phyloP scores from a whole-genome alignment of 2,329 filamentous ascomycete species.

The Alternaria burnsii region DNA sequence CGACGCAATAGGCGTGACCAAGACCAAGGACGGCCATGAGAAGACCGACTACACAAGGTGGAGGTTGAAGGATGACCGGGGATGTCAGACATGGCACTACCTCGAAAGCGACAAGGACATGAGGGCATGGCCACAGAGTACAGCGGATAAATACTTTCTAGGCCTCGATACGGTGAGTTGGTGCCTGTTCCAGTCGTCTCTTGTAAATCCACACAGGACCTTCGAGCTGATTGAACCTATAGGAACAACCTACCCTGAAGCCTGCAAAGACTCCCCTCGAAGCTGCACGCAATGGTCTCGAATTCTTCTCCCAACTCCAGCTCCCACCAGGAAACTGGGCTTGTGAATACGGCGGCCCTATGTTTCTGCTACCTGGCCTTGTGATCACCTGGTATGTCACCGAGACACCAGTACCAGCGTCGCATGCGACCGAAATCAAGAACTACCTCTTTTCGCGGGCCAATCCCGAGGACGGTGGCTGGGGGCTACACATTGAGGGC shows the following conservation, averaged over 20 bases:
- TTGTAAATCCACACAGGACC: neutral
- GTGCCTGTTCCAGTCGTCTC: neutral
- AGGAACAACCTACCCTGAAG: constrained; percentile 79
- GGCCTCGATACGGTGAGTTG: constrained; percentile 75
- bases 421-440: constrained; percentile 86
- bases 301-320: constrained; percentile 90
- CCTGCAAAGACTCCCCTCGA: constrained; percentile 76
- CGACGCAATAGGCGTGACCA: constrained; percentile 23
- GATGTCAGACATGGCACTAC: constrained; percentile 94
- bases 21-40: constrained; percentile 22
- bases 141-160: constrained; percentile 88
- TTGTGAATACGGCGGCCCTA: constrained; percentile 96
- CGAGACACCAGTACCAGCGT: constrained; percentile 81
- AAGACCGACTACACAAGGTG: constrained; percentile 84
- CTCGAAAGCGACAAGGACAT: constrained; percentile 74
- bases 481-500: constrained; percentile 95
- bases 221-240: neutral
- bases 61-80: constrained; percentile 83
- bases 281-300: constrained; percentile 80
- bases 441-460: constrained; percentile 90
- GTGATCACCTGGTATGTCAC: constrained; percentile 90
- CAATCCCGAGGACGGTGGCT: constrained; percentile 88
- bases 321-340: constrained; percentile 91
- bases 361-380: constrained; percentile 90
- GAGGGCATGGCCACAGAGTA: constrained; percentile 82